Evolutionary conservation across 495 filamentous ascomycete genomes (phyloP).

Genomic region (Neurospora sp.): DNA sequence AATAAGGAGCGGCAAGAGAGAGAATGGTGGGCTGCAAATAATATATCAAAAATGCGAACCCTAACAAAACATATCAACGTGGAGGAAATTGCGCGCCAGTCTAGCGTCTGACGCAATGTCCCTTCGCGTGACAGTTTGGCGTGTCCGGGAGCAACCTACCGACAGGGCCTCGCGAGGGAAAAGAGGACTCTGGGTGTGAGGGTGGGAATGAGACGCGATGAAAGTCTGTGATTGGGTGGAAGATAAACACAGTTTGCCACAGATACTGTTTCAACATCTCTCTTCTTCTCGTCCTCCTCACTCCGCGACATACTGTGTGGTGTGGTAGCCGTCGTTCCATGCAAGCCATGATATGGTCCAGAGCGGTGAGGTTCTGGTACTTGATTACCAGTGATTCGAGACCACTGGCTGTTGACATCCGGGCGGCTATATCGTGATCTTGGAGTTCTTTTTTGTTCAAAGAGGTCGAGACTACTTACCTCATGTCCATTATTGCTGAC

Average conservation of each 20-base stretch:
- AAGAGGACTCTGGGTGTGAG: background rate
- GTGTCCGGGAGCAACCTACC: background rate
- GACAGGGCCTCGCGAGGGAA: background rate
- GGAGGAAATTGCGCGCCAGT: constrained; percentile 6
- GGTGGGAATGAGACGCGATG: constrained; percentile 2
- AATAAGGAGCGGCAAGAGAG: background rate
- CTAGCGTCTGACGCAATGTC: constrained; percentile 16
- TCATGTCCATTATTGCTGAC: background rate
- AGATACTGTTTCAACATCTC: constrained; percentile 6
- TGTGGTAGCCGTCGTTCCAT: background rate
- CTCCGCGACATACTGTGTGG: background rate
- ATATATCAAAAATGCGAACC: background rate
- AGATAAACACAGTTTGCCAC: constrained; percentile 14
- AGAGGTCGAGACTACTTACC: constrained; percentile 7
- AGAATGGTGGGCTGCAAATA: background rate
- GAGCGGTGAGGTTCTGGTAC: constrained; percentile 9
- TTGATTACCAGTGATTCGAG: background rate
- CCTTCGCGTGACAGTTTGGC: background rate
- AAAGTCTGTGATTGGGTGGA: constrained; percentile 15
- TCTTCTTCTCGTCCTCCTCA: constrained; percentile 4
- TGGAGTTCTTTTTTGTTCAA: background rate
- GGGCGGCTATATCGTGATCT: background rate
- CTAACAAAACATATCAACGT: background rate
- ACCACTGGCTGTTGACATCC: background rate
- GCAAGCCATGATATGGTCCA: background rate